Evolutionary conservation across 2,329 filamentous ascomycete species (phyloP).

Genomic region (Orbilia oligospora): DNA sequence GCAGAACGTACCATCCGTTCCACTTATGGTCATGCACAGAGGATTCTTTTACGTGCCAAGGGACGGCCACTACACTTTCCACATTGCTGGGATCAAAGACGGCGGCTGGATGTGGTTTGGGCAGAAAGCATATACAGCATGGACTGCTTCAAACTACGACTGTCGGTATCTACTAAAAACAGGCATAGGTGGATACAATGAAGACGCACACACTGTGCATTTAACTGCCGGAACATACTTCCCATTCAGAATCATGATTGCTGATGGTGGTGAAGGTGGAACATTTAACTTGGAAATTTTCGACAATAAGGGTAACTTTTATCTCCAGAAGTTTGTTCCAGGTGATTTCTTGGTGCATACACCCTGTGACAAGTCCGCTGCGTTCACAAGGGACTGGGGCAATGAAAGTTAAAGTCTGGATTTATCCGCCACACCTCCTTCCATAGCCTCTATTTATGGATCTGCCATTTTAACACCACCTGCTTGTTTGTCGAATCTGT

Average conservation of each 20-base stretch:
- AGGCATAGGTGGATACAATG: neutral
- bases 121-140: conserved; percentile 14
- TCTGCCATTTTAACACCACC: conserved; percentile 13
- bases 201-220: neutral
- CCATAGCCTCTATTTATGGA: conserved; percentile 14
- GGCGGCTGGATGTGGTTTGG: conserved; percentile 20
- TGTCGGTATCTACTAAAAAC: conserved; percentile 18
- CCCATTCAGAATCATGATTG: conserved; percentile 33
- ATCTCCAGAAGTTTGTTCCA: conserved; percentile 10
- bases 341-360: conserved; percentile 8
- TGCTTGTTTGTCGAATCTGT: conserved; percentile 11
- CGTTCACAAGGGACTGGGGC: conserved; percentile 19
- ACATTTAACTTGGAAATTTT: conserved; percentile 14
- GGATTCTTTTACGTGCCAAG: conserved; percentile 23
- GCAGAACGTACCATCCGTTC: neutral
- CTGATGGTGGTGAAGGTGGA: conserved; percentile 28
- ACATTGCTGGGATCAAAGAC: conserved; percentile 4
- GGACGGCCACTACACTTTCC: conserved; percentile 18
- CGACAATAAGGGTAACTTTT: conserved; percentile 8
- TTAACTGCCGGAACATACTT: conserved; percentile 32
- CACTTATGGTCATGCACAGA: conserved; percentile 20
- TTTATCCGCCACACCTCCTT: conserved; percentile 1
- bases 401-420: conserved; percentile 6
- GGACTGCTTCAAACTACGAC: conserved; percentile 22
- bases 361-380: conserved; percentile 16